Percentiles rank a stretch among this genome's conserved stretches.
phyloP scores from a whole-genome alignment of 1,284 basidiomycete species.

The Pseudozyma sp. region DNA sequence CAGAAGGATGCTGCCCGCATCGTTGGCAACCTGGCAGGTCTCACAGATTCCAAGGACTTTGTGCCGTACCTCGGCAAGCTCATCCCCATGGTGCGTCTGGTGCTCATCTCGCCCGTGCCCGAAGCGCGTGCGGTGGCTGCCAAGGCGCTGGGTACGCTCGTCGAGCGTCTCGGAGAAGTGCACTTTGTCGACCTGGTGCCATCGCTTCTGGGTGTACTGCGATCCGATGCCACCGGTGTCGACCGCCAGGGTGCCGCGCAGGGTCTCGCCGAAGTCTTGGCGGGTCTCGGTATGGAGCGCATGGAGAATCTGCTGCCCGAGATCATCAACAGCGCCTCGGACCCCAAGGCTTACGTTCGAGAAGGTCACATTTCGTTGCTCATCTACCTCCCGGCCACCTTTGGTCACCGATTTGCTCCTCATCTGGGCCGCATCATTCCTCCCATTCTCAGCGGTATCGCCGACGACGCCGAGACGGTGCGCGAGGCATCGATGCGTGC shows the following conservation, averaged over 20 bases:
- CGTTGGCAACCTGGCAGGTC: slow-evolving; percentile 88
- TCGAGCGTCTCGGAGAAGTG: slow-evolving; percentile 92
- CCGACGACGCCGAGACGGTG: slow-evolving; percentile 89
- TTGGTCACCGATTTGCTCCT: slow-evolving; percentile 91
- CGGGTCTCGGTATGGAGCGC: slow-evolving; percentile 95
- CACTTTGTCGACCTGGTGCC: slow-evolving; percentile 96
- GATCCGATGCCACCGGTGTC: slow-evolving; percentile 93
- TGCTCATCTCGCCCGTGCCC: slow-evolving; percentile 89
- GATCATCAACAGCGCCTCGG: slow-evolving; percentile 90
- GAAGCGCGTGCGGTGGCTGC: slow-evolving; percentile 97
- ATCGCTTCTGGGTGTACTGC: slow-evolving; percentile 87
- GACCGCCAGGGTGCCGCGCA: slow-evolving; percentile 98
- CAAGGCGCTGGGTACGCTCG: slow-evolving; percentile 94
- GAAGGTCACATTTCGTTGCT: slow-evolving; percentile 99
- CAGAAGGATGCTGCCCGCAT: slow-evolving; percentile 98
- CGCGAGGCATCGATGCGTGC: slow-evolving; percentile 97
- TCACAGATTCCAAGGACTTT: slow-evolving; percentile 96
- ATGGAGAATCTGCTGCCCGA: slow-evolving; percentile 94
- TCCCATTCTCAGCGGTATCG: slow-evolving; percentile 90
- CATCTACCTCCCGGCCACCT: slow-evolving; percentile 95
- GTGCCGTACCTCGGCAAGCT: slow-evolving; percentile 91
- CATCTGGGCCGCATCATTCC: slow-evolving; percentile 93
- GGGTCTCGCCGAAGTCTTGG: slow-evolving; percentile 93
- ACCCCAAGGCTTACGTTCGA: slow-evolving; percentile 87
- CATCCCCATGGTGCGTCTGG: slow-evolving; percentile 89